These are phyloP conservation scores for Astrocystis sublimbata DNA, from an alignment of 495 filamentous ascomycete species.

Conservation along the genomic window DNA sequence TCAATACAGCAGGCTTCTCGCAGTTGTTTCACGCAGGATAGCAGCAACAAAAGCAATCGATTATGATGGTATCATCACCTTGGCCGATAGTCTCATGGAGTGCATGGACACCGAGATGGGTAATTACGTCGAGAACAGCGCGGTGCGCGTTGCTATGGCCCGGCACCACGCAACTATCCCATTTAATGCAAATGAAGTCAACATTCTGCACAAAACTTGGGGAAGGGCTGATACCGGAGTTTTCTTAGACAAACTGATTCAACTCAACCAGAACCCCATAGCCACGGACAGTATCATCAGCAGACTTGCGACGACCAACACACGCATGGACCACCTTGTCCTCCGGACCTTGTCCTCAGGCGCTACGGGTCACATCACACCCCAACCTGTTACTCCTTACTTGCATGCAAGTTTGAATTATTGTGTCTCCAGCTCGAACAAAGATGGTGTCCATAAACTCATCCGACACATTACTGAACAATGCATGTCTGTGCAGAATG, in stretches of 20 bases:
- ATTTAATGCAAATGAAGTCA: slow-evolving; percentile 42
- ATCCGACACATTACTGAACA: slow-evolving; percentile 39
- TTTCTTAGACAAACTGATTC: slow-evolving; percentile 53
- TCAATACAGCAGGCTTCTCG: slow-evolving; percentile 46
- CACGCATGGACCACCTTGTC: slow-evolving; percentile 36
- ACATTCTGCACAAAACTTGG: slow-evolving; percentile 47
- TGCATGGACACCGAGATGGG: slow-evolving; percentile 51
- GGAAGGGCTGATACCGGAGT: slow-evolving; percentile 38
- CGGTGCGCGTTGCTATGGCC: slow-evolving; percentile 27
- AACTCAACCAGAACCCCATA: slow-evolving; percentile 48
- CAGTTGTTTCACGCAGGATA: slow-evolving; percentile 50
- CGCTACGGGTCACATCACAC: slow-evolving; percentile 38
- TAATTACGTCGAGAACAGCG: slow-evolving; percentile 43
- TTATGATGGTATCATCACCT: slow-evolving; percentile 53
- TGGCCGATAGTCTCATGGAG: slow-evolving; percentile 54
- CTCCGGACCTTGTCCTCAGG: slow-evolving; percentile 33
- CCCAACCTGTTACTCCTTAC: slow-evolving; percentile 37
- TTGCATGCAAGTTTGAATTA: slow-evolving; percentile 39
- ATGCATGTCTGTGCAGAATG: slow-evolving; percentile 40
- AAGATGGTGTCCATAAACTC: slow-evolving; percentile 31
- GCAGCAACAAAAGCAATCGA: slow-evolving; percentile 52
- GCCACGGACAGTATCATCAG: slow-evolving; percentile 47
- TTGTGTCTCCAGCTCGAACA: slow-evolving; percentile 32
- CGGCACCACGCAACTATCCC: slow-evolving; percentile 33
- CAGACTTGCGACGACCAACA: slow-evolving; percentile 40